These are phyloP conservation scores for Pyrenophora teres DNA, from an alignment of 2,329 filamentous ascomycete genomes.

Conservation along the genomic window DNA sequence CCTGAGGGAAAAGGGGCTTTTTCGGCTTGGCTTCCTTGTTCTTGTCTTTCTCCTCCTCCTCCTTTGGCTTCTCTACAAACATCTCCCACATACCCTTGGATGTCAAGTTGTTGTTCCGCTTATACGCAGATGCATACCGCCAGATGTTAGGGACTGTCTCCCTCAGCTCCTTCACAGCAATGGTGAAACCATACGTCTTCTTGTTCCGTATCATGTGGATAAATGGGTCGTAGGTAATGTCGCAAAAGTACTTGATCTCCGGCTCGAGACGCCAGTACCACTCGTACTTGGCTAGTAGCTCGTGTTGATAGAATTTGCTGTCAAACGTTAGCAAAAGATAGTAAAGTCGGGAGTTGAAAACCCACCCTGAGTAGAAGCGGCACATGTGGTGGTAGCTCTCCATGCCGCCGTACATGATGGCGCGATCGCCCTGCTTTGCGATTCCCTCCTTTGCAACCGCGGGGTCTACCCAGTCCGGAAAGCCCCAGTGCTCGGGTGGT, in stretches of 20 bases:
- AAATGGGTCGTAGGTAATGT: conserved; percentile 99
- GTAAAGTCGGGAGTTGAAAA: not conserved
- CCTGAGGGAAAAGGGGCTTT: conserved; percentile 74
- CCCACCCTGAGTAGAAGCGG: conserved; percentile 95
- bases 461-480: conserved; percentile 92
- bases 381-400: conserved; percentile 99
- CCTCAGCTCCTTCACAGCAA: conserved; percentile 95
- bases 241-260: conserved; percentile 99
- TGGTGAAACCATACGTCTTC: conserved; percentile 99
- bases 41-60: conserved; percentile 60
- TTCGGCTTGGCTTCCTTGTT: conserved; percentile 69
- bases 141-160: conserved; percentile 99
- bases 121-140: conserved; percentile 97
- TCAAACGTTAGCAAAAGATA: conserved; percentile 17
- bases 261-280: conserved; percentile 99
- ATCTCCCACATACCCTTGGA: conserved; percentile 98
- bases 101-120: conserved; percentile 84
- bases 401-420: conserved; percentile 99
- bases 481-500: conserved; percentile 89
- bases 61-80: conserved; percentile 81
- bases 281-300: conserved; percentile 92
- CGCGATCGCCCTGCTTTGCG: conserved; percentile 91
- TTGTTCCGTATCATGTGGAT: conserved; percentile 90
- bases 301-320: conserved; percentile 96
- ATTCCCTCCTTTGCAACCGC: conserved; percentile 96